Evolutionary conservation across 2,329 filamentous ascomycete genomes (phyloP).

Genomic region (Pseudogymnoascus sp.): DNA sequence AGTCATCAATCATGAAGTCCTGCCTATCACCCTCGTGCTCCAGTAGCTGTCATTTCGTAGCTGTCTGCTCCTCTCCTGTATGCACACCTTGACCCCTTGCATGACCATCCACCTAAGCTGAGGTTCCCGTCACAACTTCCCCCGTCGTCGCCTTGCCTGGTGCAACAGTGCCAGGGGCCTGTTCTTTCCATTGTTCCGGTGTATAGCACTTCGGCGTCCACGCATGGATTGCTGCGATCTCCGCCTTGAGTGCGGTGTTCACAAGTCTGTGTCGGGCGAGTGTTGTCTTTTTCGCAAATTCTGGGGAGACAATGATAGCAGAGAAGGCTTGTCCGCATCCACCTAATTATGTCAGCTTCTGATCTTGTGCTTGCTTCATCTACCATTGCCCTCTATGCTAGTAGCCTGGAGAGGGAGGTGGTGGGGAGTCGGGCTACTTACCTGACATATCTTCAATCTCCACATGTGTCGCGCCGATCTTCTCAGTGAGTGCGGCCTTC

Average conservation of each 20-base stretch:
- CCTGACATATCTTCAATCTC: slow-evolving; percentile 90
- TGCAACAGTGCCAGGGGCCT: slow-evolving; percentile 37
- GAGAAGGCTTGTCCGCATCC: slow-evolving; percentile 67
- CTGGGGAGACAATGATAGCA: slow-evolving; percentile 58
- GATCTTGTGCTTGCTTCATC: not conserved
- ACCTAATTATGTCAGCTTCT: slow-evolving; percentile 38
- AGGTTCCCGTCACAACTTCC: slow-evolving; percentile 29
- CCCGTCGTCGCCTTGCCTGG: slow-evolving; percentile 30
- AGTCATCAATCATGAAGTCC: not conserved
- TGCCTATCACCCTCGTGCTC: not conserved
- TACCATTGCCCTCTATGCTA: not conserved
- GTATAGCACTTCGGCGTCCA: slow-evolving; percentile 73
- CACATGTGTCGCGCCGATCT: slow-evolving; percentile 70
- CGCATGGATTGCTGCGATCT: slow-evolving; percentile 69
- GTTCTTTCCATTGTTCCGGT: slow-evolving; percentile 66
- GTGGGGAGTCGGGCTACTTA: slow-evolving; percentile 39
- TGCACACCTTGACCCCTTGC: not conserved
- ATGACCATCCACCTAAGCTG: not conserved
- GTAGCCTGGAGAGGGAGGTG: slow-evolving; percentile 1
- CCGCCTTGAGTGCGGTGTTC: slow-evolving; percentile 59
- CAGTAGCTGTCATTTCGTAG: not conserved
- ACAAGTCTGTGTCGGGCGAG: slow-evolving; percentile 64
- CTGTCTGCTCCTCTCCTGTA: not conserved
- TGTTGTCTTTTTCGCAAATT: slow-evolving; percentile 54
- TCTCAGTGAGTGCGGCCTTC: slow-evolving; percentile 59